Evolutionary conservation across 2,329 filamentous ascomycete genomes (phyloP).

Genomic region (Fusarium azukiicola): DNA sequence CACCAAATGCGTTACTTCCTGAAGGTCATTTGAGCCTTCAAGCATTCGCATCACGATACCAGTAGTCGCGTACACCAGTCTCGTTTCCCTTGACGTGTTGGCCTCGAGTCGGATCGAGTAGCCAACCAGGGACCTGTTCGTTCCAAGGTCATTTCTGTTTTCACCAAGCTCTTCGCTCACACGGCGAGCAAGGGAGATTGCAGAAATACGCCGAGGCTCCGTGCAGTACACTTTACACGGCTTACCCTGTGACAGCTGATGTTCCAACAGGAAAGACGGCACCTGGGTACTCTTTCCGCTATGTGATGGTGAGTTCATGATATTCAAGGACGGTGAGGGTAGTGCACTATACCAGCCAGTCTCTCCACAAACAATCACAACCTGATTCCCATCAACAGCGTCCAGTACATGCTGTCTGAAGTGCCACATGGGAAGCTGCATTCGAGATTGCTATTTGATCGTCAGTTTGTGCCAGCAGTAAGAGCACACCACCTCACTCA

Average conservation of each 20-base stretch:
- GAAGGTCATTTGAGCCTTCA: conserved; percentile 91
- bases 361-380: conserved; percentile 97
- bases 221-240: conserved; percentile 97
- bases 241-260: conserved; percentile 89
- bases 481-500: conserved; percentile 57
- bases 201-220: conserved; percentile 96
- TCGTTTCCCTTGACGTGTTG: conserved; percentile 89
- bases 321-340: not conserved
- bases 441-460: conserved; percentile 76
- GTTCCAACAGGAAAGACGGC: conserved; percentile 95
- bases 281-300: conserved; percentile 98
- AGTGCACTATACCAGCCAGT: conserved; percentile 85
- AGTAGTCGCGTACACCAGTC: conserved; percentile 93
- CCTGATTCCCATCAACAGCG: conserved; percentile 89
- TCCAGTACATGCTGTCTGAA: conserved; percentile 90
- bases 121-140: conserved; percentile 90
- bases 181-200: conserved; percentile 94
- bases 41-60: conserved; percentile 99
- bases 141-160: conserved; percentile 89
- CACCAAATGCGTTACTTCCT: conserved; percentile 95
- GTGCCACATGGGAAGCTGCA: conserved; percentile 93
- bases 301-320: conserved; percentile 48
- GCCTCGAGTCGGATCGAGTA: conserved; percentile 97
- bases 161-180: conserved; percentile 98
- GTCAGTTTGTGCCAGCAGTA: conserved; percentile 33